Evolutionary conservation across 2,329 filamentous ascomycete genomes (phyloP).

Genomic region (Hypoxylon sp.): DNA sequence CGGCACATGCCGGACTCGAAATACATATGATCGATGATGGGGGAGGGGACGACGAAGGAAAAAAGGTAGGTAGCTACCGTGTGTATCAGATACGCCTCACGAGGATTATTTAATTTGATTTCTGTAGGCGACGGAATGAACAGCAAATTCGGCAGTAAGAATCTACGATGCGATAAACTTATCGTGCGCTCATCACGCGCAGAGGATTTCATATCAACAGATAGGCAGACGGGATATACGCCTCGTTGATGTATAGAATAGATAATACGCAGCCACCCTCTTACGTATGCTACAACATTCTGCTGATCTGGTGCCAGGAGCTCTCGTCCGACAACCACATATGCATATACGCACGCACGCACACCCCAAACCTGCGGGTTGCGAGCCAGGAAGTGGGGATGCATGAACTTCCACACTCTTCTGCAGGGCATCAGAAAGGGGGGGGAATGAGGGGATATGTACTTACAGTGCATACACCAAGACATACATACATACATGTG

Average conservation of each 20-base stretch:
- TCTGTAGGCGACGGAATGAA: background rate
- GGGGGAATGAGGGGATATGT: constrained; percentile 16
- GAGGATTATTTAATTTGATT: constrained; percentile 11
- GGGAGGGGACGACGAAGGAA: background rate
- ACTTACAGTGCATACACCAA: constrained; percentile 32
- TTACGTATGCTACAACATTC: constrained; percentile 38
- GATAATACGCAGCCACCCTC: constrained; percentile 27
- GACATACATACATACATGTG: constrained; percentile 17
- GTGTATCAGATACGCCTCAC: constrained; percentile 21
- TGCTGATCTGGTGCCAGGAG: constrained; percentile 38
- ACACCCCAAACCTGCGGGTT: constrained; percentile 31
- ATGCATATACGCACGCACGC: constrained; percentile 21
- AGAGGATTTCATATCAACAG: constrained; percentile 16
- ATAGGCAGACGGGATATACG: constrained; percentile 27
- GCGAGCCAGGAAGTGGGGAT: constrained; percentile 40
- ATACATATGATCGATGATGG: constrained; percentile 28
- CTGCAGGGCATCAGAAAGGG: constrained; percentile 43
- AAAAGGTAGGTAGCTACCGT: constrained; percentile 14
- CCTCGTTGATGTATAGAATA: constrained; percentile 25
- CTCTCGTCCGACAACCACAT: constrained; percentile 33
- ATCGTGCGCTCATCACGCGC: constrained; percentile 41
- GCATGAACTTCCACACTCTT: constrained; percentile 43
- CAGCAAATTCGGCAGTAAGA: constrained; percentile 8
- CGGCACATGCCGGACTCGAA: constrained; percentile 27
- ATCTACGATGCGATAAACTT: constrained; percentile 24